These are phyloP conservation scores for Chrysosporium queenslandicum DNA, from an alignment of 2,329 filamentous ascomycete species.

Conservation along the genomic window DNA sequence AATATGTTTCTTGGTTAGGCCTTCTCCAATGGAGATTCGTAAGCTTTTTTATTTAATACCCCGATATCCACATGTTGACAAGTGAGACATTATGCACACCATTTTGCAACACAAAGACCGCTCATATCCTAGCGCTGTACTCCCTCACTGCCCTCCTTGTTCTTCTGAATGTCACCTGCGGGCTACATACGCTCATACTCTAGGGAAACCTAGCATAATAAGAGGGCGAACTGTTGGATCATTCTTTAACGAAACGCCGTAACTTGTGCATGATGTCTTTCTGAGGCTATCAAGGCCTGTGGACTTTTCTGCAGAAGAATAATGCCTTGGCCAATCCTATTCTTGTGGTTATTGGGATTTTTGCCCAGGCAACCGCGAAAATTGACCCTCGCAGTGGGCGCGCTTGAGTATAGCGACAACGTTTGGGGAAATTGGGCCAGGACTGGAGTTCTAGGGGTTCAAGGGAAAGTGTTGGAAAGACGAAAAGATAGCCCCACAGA, in stretches of 20 bases:
- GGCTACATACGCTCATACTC: not conserved
- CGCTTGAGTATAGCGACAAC: constrained; percentile 17
- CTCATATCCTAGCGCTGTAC: not conserved
- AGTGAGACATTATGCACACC: constrained; percentile 10
- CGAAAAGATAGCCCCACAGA: constrained; percentile 41
- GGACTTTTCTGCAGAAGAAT: not conserved
- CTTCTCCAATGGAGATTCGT: not conserved
- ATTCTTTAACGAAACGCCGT: not conserved
- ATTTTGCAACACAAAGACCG: constrained; percentile 2
- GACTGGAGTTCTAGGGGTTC: not conserved
- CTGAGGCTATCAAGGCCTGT: not conserved
- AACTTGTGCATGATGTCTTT: not conserved
- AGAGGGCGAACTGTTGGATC: no score
- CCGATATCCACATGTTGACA: not conserved
- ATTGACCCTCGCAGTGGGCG: constrained; percentile 18
- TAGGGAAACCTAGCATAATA: no score
- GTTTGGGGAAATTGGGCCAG: not conserved
- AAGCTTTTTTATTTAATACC: not conserved
- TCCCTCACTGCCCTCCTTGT: not conserved
- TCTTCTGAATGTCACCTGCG: not conserved
- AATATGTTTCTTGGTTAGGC: not conserved
- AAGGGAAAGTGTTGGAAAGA: constrained; percentile 12
- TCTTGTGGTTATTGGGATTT: not conserved
- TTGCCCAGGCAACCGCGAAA: not conserved
- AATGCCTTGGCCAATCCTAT: not conserved